Conservation (phyloP, 1,284 basidiomycete genomes). For the Moesziomyces sp. region DNA sequence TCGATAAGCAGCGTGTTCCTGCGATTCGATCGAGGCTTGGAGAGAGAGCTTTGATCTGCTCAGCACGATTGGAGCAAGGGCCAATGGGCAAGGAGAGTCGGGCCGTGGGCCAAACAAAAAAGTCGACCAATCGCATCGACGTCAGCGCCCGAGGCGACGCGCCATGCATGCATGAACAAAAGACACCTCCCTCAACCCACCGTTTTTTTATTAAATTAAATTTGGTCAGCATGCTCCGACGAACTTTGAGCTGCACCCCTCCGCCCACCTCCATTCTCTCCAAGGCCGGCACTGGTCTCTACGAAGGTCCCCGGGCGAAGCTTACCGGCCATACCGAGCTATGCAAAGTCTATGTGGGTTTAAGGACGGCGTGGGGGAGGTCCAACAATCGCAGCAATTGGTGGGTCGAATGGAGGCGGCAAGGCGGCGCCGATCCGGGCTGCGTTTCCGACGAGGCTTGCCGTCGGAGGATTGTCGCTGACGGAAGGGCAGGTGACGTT, state of each 20-base stretch:
- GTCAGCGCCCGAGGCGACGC: background rate
- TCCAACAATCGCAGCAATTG: background rate
- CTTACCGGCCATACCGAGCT: too few species aligned
- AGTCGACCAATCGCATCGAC: constrained; percentile 11
- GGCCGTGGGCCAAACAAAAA: background rate
- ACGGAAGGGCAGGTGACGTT: constrained; percentile 9
- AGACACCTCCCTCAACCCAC: too few species aligned
- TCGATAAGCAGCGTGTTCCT: too few species aligned
- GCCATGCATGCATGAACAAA: too few species aligned
- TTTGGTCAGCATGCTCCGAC: background rate
- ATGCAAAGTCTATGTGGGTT: too few species aligned
- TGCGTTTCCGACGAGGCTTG: background rate
- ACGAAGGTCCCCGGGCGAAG: too few species aligned
- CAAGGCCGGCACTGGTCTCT: too few species aligned
- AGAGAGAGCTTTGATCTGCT: background rate
- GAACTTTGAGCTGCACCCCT: background rate
- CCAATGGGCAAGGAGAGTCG: constrained; percentile 1
- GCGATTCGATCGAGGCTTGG: too few species aligned
- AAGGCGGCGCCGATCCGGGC: background rate
- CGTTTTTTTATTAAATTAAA: background rate
- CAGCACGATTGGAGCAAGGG: too few species aligned
- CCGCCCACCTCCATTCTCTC: too few species aligned
- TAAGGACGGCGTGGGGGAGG: background rate
- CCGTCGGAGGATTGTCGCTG: background rate
- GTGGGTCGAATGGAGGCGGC: background rate